Percentiles rank a stretch among this genome's conserved stretches.
Conservation (phyloP, 148 eudicot species). For the Salicornia ramosissima region DNA sequence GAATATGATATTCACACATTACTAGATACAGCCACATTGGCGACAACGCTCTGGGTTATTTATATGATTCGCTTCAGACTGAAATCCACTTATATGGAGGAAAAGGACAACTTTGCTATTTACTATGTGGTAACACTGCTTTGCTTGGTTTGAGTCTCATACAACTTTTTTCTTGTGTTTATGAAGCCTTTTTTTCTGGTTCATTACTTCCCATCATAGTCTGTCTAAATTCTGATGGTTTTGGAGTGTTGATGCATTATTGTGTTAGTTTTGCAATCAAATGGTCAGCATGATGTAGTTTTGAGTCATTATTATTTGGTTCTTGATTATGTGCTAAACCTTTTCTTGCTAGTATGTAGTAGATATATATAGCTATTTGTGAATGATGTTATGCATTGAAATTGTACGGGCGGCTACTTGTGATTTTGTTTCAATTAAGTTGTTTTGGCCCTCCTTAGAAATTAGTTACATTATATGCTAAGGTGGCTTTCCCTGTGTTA, state of each 20-base stretch:
- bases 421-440: no score
- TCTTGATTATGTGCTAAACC: background rate
- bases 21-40: conserved; percentile 44
- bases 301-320: no score
- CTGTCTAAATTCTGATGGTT: no score
- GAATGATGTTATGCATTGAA: background rate
- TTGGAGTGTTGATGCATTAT: no score
- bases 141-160: background rate
- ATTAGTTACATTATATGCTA: background rate
- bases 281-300: no score
- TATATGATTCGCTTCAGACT: conserved; percentile 45
- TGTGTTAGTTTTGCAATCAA: no score
- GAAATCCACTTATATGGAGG: conserved; percentile 43
- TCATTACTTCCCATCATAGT: no score
- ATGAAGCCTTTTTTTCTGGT: no score
- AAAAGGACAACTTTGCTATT: conserved; percentile 40
- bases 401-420: no score
- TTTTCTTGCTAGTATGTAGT: background rate
- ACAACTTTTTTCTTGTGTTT: background rate
- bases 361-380: no score
- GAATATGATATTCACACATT: conserved; percentile 48
- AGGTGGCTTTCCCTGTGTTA: background rate
- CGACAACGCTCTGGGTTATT: conserved; percentile 43
- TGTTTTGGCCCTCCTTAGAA: background rate
- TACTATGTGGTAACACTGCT: conserved; percentile 35